A percentile compares a stretch with the other conserved stretches of the same genome.
phyloP scores from a whole-genome alignment of 2,329 filamentous ascomycete genomes.

The Penicillium sp. region DNA sequence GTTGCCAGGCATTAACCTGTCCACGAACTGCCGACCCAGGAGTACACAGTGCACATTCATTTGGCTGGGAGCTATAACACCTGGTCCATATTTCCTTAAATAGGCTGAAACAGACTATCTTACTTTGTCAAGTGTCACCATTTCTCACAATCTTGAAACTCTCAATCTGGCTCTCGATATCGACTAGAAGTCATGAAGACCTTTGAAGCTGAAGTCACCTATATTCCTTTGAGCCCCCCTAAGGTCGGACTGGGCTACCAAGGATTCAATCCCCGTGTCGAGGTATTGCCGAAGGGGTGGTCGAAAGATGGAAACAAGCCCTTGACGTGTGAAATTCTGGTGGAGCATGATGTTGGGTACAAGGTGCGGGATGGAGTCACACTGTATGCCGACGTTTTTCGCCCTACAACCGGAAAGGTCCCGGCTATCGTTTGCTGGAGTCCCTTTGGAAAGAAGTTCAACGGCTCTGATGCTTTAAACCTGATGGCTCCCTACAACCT shows the following conservation, averaged over 20 bases:
- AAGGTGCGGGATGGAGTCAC: conserved; percentile 49
- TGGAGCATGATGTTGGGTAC: conserved; percentile 55
- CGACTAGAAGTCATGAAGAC: background rate
- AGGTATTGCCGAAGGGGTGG: conserved; percentile 46
- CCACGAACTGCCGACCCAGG: background rate
- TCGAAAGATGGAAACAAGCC: conserved; percentile 39
- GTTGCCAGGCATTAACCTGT: background rate
- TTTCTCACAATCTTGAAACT: background rate
- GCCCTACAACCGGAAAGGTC: conserved; percentile 45
- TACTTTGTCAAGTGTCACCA: background rate
- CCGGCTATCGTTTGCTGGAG: conserved; percentile 55
- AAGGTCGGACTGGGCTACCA: background rate
- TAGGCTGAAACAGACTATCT: background rate
- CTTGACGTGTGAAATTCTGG: conserved; percentile 46
- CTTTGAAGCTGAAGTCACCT: background rate
- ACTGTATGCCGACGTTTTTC: conserved; percentile 54
- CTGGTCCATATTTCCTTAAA: background rate
- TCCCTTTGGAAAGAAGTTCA: conserved; percentile 55
- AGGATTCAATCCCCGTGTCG: conserved; percentile 21
- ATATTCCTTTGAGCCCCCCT: background rate
- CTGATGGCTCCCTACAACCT: conserved; percentile 48
- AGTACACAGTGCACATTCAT: background rate
- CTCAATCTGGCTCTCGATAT: background rate
- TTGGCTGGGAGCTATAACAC: background rate
- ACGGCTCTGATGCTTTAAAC: conserved; percentile 44